phyloP scores from a whole-genome alignment of 768 basidiomycete species.

The Coprinopsis cinerea region DNA sequence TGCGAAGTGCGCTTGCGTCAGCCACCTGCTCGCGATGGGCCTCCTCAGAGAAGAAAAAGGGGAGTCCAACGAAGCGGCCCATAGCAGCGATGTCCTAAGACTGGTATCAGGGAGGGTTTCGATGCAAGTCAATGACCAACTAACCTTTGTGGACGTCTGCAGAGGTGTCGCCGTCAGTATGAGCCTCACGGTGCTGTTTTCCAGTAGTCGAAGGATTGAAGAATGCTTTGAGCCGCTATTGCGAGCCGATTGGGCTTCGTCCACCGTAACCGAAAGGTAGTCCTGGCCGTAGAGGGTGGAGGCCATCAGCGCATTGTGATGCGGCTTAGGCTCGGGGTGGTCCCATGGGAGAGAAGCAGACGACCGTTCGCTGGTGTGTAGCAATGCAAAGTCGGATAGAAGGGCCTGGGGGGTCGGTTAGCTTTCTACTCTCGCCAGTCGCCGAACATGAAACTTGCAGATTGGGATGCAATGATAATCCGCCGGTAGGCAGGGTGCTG shows the following conservation, averaged over 20 bases:
- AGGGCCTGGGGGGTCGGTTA: slow-evolving; percentile 13
- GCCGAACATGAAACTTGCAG: slow-evolving; percentile 17
- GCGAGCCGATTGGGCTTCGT: slow-evolving; percentile 5
- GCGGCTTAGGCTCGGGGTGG: slow-evolving; percentile 1
- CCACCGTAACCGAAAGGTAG: neutral
- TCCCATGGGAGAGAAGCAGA: slow-evolving; percentile 14
- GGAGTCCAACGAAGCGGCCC: slow-evolving; percentile 8
- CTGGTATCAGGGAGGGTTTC: neutral
- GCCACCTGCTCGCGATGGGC: slow-evolving; percentile 1
- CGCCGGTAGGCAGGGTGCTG: slow-evolving; percentile 11
- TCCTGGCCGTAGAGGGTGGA: neutral
- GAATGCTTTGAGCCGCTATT: neutral
- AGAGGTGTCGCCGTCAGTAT: slow-evolving; percentile 25
- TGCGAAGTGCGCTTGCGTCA: neutral
- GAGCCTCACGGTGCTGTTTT: slow-evolving; percentile 5
- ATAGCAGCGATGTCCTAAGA: slow-evolving; percentile 11
- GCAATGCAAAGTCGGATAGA: slow-evolving; percentile 10
- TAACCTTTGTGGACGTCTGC: slow-evolving; percentile 20
- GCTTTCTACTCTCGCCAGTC: too few species aligned
- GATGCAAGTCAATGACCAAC: neutral
- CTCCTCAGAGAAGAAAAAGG: slow-evolving; percentile 8
- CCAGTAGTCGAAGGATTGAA: neutral
- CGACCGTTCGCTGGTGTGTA: slow-evolving; percentile 2
- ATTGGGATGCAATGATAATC: slow-evolving; percentile 20
- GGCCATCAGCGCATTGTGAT: neutral